phyloP scores from a whole-genome alignment of 169 alveolate species.

The Cryptosporidium xiaoi region DNA sequence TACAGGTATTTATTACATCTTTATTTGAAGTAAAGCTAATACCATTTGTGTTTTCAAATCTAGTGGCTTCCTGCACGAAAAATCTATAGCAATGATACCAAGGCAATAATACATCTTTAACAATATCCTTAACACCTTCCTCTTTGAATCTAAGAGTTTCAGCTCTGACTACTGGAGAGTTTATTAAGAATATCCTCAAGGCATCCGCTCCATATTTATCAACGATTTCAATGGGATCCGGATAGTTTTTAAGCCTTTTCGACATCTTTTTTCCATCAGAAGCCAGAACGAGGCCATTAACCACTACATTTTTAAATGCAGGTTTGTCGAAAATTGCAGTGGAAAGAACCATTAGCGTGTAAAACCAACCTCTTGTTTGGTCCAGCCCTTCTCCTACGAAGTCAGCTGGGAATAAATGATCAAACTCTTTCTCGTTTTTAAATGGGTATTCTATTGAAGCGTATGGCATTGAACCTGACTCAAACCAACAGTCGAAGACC shows the following conservation, averaged over 20 bases:
- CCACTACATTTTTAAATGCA: conserved; percentile 95
- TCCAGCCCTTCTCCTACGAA: conserved; percentile 99
- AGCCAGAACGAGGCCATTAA: conserved; percentile 95
- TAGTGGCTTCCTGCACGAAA: conserved; percentile 93
- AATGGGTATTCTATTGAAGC: conserved; percentile 98
- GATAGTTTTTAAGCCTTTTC: conserved; percentile 96
- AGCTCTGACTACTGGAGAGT: conserved; percentile 97
- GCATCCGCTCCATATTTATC: conserved; percentile 95
- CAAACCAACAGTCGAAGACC: conserved; percentile 99
- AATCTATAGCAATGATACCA: conserved; percentile 97
- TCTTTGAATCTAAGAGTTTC: conserved; percentile 92
- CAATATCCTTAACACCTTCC: conserved; percentile 93
- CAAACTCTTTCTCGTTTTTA: conserved; percentile 89
- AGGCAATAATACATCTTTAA: conserved; percentile 97
- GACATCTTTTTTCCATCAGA: conserved; percentile 98
- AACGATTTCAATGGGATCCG: conserved; percentile 93
- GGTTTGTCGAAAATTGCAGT: conserved; percentile 91
- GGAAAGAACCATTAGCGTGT: conserved; percentile 90
- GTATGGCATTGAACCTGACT: conserved; percentile 99
- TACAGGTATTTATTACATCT: conserved; percentile 75
- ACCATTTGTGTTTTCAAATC: conserved; percentile 88
- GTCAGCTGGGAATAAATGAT: conserved; percentile 97
- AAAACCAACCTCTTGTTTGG: conserved; percentile 98
- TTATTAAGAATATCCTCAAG: conserved; percentile 93
- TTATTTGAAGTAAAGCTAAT: conserved; percentile 86